phyloP scores from a whole-genome alignment of 208 protist genomes.

The Blastocrithidia nonstop region DNA sequence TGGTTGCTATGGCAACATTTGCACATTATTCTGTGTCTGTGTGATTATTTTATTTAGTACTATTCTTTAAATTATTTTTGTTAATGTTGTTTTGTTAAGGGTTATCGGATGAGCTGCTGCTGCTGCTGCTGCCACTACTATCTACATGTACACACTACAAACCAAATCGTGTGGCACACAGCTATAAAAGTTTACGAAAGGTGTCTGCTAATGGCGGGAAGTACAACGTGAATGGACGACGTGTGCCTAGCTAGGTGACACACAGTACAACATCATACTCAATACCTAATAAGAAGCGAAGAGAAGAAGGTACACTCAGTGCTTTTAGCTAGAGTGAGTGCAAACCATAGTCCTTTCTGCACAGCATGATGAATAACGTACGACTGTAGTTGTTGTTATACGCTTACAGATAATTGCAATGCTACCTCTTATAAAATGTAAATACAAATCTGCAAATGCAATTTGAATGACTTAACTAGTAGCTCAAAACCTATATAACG shows the following conservation, averaged over 20 bases:
- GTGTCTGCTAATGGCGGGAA: slow-evolving; percentile 44
- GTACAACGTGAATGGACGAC: slow-evolving; percentile 25
- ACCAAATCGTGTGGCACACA: slow-evolving; percentile 49
- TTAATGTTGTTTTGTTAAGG: too few species aligned
- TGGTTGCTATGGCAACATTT: too few species aligned
- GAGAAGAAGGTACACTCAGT: slow-evolving; percentile 48
- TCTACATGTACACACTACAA: slow-evolving; percentile 29
- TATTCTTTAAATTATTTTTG: too few species aligned
- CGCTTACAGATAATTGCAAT: background rate
- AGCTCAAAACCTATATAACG: too few species aligned
- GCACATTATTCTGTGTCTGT: too few species aligned
- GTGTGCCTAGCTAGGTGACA: slow-evolving; percentile 29
- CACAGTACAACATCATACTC: slow-evolving; percentile 67
- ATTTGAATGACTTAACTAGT: slow-evolving; percentile 2
- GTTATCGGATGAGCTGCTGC: too few species aligned
- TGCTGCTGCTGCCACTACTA: too few species aligned
- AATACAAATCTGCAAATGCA: background rate
- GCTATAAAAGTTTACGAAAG: slow-evolving; percentile 52
- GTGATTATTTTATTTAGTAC: too few species aligned
- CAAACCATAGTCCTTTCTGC: slow-evolving; percentile 17
- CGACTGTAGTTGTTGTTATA: background rate
- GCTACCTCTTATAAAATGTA: background rate
- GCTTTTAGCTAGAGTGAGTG: slow-evolving; percentile 64
- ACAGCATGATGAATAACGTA: slow-evolving; percentile 5
- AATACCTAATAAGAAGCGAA: slow-evolving; percentile 55